Percentiles rank a stretch among this genome's conserved stretches.
These are phyloP conservation scores for Metschnikowia arizonensis DNA, from an alignment of 805 yeast species.

Conservation along the genomic window DNA sequence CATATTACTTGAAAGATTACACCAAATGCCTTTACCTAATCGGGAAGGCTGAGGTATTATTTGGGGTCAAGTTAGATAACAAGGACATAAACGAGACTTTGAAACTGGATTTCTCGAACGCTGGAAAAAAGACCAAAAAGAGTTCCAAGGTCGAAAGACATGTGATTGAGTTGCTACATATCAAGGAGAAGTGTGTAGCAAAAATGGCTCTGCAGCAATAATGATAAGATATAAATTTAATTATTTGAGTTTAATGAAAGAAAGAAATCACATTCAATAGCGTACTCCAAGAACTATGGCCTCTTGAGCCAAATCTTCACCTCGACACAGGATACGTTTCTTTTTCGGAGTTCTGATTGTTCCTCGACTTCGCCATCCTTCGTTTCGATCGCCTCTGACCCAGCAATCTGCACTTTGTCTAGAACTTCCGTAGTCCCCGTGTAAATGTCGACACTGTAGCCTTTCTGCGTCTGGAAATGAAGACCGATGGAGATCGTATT, in stretches of 20 bases:
- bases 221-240: not conserved
- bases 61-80: conserved; percentile 21
- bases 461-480: conserved; percentile 50
- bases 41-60: conserved; percentile 31
- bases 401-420: conserved; percentile 52
- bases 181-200: conserved; percentile 34
- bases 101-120: conserved; percentile 17
- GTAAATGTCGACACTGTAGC: conserved; percentile 50
- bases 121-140: conserved; percentile 26
- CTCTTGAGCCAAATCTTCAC: conserved; percentile 35
- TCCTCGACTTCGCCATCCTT: conserved; percentile 28
- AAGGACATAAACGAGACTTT: conserved; percentile 23
- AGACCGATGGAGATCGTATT: conserved; percentile 60
- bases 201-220: conserved; percentile 10
- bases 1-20: conserved; percentile 55
- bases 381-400: conserved; percentile 9
- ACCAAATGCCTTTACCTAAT: conserved; percentile 46
- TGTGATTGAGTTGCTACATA: conserved; percentile 45
- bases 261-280: not conserved
- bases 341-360: conserved; percentile 33
- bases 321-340: conserved; percentile 49
- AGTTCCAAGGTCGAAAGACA: conserved; percentile 44
- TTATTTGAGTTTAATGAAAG: not conserved
- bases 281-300: not conserved
- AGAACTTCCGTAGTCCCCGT: conserved; percentile 67